Evolutionary conservation across 2,329 filamentous ascomycete genomes (phyloP), one percentile per base, ranked within the genome.

Genomic region (Clathrospora elynae): DNA sequence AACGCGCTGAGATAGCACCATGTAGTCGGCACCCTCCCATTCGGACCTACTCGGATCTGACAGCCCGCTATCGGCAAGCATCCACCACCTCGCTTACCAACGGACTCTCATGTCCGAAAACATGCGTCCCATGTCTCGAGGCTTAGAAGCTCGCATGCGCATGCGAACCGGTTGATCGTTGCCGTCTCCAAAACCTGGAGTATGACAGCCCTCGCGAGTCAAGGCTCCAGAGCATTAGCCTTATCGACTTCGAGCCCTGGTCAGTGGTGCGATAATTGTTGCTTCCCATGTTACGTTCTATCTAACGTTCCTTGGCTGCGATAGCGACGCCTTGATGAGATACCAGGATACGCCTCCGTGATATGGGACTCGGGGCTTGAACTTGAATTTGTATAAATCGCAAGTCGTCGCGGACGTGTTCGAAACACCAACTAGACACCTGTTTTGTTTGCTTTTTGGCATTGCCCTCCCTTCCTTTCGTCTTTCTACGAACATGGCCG

Each of bases 41-140:
- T n/a, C n/a, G n/a, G n/a, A n/a, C n/a, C n/a, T n/a, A n/a, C n/a
- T n/a, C n/a, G 14, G 14, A 23, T 23, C 33, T 35, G 22, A 18
- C 22, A 35, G 22, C 5, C 22, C 37, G 18, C 29, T 20, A 19
- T 35, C n/a, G 42, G 35, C 26, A 28, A 22, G 18, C 13, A 12
- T 10, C 19, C 24, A 4, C 28, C 25, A 20, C n/a, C 24, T 20
- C 31, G 34, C 42, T n/a, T 38, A 33, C 35, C 31, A 19, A 14
- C 42, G 42, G 35, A 40, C 31, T 35, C 14, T 19, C 18, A 30
- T 29, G 35, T 45, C 42, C 42, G 42, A 45, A 37, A 20, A 22
- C 9, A 17, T 22, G 22, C 30, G 25, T 10, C 26, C 19, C 26
- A 6, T 14, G 14, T 12, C n/a, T 19, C 4, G n/a, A 25, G 20